phyloP scores from a whole-genome alignment of 2,329 filamentous ascomycete genomes.

The Ophiosphaerella korrae region DNA sequence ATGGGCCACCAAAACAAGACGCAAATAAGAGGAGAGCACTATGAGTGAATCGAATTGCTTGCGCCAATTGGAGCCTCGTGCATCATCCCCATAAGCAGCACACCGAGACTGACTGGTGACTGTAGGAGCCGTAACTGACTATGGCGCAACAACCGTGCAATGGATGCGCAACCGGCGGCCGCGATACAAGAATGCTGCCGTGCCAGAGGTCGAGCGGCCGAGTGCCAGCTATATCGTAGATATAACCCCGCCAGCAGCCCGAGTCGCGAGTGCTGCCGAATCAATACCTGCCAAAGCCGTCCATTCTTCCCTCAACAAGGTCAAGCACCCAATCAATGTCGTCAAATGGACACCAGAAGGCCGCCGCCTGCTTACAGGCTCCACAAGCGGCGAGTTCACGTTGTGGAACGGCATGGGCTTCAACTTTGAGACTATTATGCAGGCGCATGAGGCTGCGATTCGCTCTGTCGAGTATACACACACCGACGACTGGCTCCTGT shows the following conservation, averaged over 20 bases:
- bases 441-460: slow-evolving; percentile 89
- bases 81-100: background rate
- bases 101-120: background rate
- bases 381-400: slow-evolving; percentile 96
- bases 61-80: too few species aligned
- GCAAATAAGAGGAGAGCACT: too few species aligned
- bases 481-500: slow-evolving; percentile 95
- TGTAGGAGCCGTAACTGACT: slow-evolving; percentile 89
- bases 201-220: slow-evolving; percentile 80
- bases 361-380: slow-evolving; percentile 85
- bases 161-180: slow-evolving; percentile 87
- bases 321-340: slow-evolving; percentile 95
- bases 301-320: slow-evolving; percentile 97
- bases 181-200: slow-evolving; percentile 72
- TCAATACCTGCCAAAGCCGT: slow-evolving; percentile 93
- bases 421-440: slow-evolving; percentile 99
- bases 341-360: slow-evolving; percentile 98
- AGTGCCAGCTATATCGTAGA: slow-evolving; percentile 89
- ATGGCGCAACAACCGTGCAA: slow-evolving; percentile 85
- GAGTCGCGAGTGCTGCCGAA: slow-evolving; percentile 76
- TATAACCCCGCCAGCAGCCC: slow-evolving; percentile 84
- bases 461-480: slow-evolving; percentile 86
- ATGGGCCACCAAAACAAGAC: too few species aligned
- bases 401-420: slow-evolving; percentile 98
- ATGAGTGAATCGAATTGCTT: too few species aligned